Conservation (phyloP, 2,329 filamentous ascomycete species). For the Calonectria ilicicola region DNA sequence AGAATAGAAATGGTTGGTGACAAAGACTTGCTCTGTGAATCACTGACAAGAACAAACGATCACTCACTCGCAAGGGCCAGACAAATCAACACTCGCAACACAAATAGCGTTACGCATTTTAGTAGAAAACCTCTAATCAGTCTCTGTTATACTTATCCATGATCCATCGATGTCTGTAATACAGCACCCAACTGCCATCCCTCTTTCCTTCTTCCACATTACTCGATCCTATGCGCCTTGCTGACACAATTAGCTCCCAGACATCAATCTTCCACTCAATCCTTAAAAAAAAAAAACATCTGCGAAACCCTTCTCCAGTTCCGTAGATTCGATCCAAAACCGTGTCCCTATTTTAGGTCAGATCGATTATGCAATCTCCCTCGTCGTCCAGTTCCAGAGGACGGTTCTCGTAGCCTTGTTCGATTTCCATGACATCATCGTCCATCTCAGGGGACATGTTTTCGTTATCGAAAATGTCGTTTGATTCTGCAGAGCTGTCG, state of each 20-base stretch:
- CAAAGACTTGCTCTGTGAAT: not conserved
- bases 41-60: not conserved
- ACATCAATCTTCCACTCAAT: not conserved
- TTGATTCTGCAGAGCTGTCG: slow-evolving; percentile 22
- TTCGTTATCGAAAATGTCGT: slow-evolving; percentile 14
- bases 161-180: not conserved
- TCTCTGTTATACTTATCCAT: not conserved
- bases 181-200: slow-evolving; percentile 5
- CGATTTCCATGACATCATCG: slow-evolving; percentile 31
- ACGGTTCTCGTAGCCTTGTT: not conserved
- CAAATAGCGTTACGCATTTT: not conserved
- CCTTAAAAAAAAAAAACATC: not conserved
- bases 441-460: slow-evolving; percentile 39
- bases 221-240: not conserved
- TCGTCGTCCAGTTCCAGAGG: not conserved
- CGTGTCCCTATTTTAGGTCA: slow-evolving; percentile 23
- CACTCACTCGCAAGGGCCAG: not conserved
- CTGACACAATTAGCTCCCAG: slow-evolving; percentile 12
- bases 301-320: not conserved
- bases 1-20: not conserved
- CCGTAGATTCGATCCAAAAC: not conserved
- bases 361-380: slow-evolving; percentile 29
- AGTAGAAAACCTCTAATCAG: not conserved
- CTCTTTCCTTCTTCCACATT: slow-evolving; percentile 3
- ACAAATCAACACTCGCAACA: not conserved